Conservation (phyloP, 345 rosid species). For the Eucalyptus sp. region DNA sequence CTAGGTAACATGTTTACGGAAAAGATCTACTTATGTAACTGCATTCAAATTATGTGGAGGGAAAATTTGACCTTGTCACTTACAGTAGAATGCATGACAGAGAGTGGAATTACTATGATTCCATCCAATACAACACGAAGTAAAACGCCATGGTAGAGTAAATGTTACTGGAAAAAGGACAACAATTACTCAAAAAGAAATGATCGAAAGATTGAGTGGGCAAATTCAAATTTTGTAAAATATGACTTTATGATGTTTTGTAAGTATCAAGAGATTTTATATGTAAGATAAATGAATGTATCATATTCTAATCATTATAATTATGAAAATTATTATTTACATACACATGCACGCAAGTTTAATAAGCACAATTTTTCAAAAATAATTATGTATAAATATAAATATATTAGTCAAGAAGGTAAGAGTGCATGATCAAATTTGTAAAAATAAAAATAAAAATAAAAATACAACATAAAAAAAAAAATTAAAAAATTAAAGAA, state of each 20-base stretch:
- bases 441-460: neutral
- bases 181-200: neutral
- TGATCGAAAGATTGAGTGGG: neutral
- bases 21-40: neutral
- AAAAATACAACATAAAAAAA: neutral
- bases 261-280: neutral
- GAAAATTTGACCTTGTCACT: neutral
- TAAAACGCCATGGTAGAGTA: neutral
- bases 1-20: neutral
- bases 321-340: neutral
- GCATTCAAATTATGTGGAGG: accelerated
- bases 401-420: neutral
- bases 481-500: accelerated
- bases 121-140: neutral
- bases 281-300: accelerated
- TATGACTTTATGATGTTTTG: accelerated
- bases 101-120: neutral
- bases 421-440: neutral
- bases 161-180: neutral
- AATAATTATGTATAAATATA: neutral
- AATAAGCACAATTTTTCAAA: neutral
- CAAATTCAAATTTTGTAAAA: neutral
- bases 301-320: accelerated
- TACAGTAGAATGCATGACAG: neutral
- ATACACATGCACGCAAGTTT: neutral